Evolutionary conservation across 768 basidiomycete genomes (phyloP).

Genomic region (Boletellus sp.): DNA sequence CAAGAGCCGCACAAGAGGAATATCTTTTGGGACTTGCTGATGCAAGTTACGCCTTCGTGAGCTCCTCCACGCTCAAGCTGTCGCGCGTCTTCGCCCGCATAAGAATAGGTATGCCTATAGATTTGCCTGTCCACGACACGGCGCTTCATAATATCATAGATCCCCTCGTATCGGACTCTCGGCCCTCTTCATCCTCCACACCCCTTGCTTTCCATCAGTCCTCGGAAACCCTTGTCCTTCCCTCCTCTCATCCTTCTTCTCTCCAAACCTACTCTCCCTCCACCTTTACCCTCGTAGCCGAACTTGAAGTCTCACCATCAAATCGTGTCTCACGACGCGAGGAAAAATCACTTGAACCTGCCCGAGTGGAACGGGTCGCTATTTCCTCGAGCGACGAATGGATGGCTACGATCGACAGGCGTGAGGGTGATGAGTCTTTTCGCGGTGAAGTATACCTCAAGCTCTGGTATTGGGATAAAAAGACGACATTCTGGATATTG

Average conservation of each 20-base stretch:
- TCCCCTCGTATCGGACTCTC: conserved; percentile 30
- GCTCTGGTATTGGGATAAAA: conserved; percentile 83
- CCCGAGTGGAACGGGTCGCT: conserved; percentile 66
- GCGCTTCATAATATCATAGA: conserved; percentile 26
- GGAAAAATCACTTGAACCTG: conserved; percentile 70
- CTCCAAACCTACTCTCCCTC: conserved; percentile 84
- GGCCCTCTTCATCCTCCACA: conserved; percentile 39
- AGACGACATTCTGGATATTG: conserved; percentile 60
- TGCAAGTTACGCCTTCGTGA: conserved; percentile 74
- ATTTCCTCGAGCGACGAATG: conserved; percentile 73
- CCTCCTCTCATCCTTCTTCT: conserved; percentile 94
- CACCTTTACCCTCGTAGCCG: conserved; percentile 67
- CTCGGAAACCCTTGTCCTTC: conserved; percentile 77
- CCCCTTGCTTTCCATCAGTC: conserved; percentile 76
- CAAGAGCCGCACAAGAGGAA: conserved; percentile 66
- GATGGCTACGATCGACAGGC: conserved; percentile 87
- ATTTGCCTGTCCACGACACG: neutral
- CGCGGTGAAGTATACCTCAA: conserved; percentile 78
- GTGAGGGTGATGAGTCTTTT: conserved; percentile 64
- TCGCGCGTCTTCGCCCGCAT: conserved; percentile 71
- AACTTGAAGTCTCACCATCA: conserved; percentile 90
- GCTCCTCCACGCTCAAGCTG: conserved; percentile 67
- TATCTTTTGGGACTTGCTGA: conserved; percentile 82
- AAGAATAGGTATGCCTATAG: conserved; percentile 58
- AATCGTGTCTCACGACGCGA: conserved; percentile 85